Percentiles rank a stretch among this genome's conserved stretches.
Conservation (phyloP, 495 filamentous ascomycete species). For the Annulohypoxylon stygium region DNA sequence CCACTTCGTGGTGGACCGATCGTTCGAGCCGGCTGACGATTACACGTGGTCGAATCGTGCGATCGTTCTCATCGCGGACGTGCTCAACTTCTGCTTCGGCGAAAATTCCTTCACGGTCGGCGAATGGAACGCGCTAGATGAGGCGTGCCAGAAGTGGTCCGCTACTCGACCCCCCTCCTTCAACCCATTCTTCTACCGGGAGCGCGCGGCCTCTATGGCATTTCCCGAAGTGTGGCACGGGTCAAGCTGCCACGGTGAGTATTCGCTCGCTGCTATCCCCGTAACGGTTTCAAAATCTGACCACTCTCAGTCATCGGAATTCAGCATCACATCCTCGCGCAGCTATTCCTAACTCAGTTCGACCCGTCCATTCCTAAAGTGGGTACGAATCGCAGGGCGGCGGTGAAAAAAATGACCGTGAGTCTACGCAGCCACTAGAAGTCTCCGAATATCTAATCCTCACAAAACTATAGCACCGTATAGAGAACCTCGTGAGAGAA, state of each 20-base stretch:
- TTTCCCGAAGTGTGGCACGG: conserved; percentile 65
- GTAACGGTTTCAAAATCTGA: conserved; percentile 7
- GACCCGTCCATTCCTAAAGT: conserved; percentile 58
- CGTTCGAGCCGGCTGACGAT: conserved; percentile 57
- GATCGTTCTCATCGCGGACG: conserved; percentile 65
- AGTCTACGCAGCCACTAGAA: conserved; percentile 14
- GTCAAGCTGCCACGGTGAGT: conserved; percentile 62
- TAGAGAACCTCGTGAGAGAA: conserved; percentile 58
- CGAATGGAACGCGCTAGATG: conserved; percentile 55
- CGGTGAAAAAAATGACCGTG: conserved; percentile 52
- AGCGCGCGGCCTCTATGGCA: conserved; percentile 33
- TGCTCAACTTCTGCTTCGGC: conserved; percentile 66
- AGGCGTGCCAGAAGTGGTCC: conserved; percentile 53
- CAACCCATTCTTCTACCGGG: conserved; percentile 55
- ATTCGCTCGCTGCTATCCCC: conserved; percentile 1
- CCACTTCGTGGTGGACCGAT: conserved; percentile 59
- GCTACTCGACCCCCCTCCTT: conserved; percentile 53
- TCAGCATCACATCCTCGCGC: conserved; percentile 68
- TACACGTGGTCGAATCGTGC: conserved; percentile 67
- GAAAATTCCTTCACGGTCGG: conserved; percentile 35
- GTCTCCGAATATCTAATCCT: conserved; percentile 14
- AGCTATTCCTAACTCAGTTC: conserved; percentile 60
- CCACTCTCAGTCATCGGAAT: conserved; percentile 61
- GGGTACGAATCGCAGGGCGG: conserved; percentile 50
- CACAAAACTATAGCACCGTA: conserved; percentile 51